Percentiles rank a stretch among this genome's conserved stretches.
Conservation (phyloP, 768 basidiomycete species). For the Pisolithus marmoratus region DNA sequence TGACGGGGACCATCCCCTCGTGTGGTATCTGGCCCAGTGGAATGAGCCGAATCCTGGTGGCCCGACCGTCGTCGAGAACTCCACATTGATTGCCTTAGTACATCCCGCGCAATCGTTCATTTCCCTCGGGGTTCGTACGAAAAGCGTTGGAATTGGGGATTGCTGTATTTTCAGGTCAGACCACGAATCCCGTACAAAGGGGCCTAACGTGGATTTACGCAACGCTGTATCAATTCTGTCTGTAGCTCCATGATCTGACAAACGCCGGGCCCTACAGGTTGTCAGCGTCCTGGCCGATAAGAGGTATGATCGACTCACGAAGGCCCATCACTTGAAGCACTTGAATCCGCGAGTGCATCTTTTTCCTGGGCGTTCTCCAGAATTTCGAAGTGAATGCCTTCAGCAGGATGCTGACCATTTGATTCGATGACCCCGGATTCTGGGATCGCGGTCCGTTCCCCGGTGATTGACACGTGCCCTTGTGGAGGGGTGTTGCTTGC, state of each 20-base stretch:
- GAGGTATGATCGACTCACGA: constrained; percentile 10
- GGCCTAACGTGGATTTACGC: not conserved
- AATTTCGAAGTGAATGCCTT: no score
- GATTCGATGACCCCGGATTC: no score
- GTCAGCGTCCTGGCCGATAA: not conserved
- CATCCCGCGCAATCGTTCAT: constrained; percentile 14
- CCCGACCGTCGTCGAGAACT: constrained; percentile 41
- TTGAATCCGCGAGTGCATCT: no score
- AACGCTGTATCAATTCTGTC: not conserved
- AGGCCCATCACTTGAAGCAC: not conserved
- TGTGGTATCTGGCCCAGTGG: constrained; percentile 1
- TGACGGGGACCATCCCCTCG: constrained; percentile 8
- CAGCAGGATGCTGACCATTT: no score
- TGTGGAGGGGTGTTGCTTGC: constrained; percentile 23
- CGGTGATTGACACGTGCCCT: not conserved
- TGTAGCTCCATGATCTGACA: not conserved
- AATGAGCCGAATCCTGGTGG: constrained; percentile 18
- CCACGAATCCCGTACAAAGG: not conserved
- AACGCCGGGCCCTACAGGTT: not conserved
- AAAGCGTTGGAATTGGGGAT: not conserved
- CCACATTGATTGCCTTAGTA: constrained; percentile 44
- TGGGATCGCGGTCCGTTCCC: no score
- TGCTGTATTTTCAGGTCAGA: constrained; percentile 6
- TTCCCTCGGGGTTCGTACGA: constrained; percentile 1
- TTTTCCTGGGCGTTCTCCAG: no score